phyloP scores from a whole-genome alignment of 495 filamentous ascomycete species.

The Hypoxylon crocopeplum region DNA sequence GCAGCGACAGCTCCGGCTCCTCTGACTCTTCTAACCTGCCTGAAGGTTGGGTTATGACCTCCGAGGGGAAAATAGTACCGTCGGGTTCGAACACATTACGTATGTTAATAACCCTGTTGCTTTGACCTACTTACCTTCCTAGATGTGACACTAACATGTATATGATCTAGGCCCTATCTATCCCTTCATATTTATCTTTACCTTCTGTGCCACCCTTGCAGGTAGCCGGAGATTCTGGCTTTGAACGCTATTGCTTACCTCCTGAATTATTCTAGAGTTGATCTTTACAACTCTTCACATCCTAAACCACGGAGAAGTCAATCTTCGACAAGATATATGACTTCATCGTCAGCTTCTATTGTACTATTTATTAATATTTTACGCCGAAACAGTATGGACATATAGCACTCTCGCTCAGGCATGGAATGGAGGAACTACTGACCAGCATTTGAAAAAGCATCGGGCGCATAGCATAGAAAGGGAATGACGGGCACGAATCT shows the following conservation, averaged over 20 bases:
- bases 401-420: too few species aligned
- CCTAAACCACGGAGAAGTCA: too few species aligned
- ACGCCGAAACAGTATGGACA: too few species aligned
- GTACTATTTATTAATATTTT: too few species aligned
- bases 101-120: slow-evolving; percentile 40
- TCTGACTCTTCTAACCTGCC: slow-evolving; percentile 38
- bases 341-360: too few species aligned
- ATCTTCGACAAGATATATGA: too few species aligned
- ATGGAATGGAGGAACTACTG: not conserved
- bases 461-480: too few species aligned
- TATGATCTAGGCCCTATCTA: slow-evolving; percentile 25
- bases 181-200: slow-evolving; percentile 14
- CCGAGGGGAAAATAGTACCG: slow-evolving; percentile 71
- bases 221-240: slow-evolving; percentile 31
- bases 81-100: slow-evolving; percentile 58
- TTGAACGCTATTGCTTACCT: slow-evolving; percentile 13
- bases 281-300: too few species aligned
- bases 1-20: slow-evolving; percentile 28
- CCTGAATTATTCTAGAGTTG: not conserved
- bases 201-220: slow-evolving; percentile 28
- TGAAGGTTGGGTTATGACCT: slow-evolving; percentile 76
- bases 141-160: slow-evolving; percentile 9
- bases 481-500: slow-evolving; percentile 11
- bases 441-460: slow-evolving; percentile 5
- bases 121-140: not conserved